phyloP scores from a whole-genome alignment of 345 rosid species.

The Lumnitzera racemosa region DNA sequence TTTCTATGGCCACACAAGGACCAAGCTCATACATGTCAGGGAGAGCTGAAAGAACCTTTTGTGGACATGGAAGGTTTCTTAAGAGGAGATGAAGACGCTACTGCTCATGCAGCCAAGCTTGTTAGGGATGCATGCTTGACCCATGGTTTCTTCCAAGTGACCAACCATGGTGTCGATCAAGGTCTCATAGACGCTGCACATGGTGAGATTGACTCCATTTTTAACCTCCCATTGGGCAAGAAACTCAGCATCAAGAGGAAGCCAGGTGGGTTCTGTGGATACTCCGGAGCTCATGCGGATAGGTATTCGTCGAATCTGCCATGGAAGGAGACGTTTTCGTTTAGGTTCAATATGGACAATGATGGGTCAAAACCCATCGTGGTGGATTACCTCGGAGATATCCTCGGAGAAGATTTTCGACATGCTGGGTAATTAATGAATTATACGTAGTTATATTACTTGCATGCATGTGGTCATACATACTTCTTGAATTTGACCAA shows the following conservation, averaged over 20 bases:
- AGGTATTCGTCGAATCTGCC: slow-evolving; percentile 46
- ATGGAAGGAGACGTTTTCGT: slow-evolving; percentile 61
- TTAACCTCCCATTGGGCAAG: slow-evolving; percentile 30
- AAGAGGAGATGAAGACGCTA: slow-evolving; percentile 25
- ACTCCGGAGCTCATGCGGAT: slow-evolving; percentile 47
- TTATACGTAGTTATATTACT: not conserved
- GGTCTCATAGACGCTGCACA: slow-evolving; percentile 29
- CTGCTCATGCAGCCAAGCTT: slow-evolving; percentile 26
- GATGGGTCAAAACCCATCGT: slow-evolving; percentile 9
- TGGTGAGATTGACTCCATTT: slow-evolving; percentile 24
- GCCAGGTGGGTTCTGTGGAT: slow-evolving; percentile 32
- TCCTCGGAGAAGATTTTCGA: slow-evolving; percentile 39
- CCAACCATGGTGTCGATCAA: slow-evolving; percentile 41
- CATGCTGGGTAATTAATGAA: slow-evolving; percentile 36
- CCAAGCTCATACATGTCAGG: slow-evolving; percentile 7
- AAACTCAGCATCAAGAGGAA: slow-evolving; percentile 30
- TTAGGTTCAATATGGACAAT: slow-evolving; percentile 16
- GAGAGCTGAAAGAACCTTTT: slow-evolving; percentile 40
- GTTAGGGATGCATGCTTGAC: slow-evolving; percentile 34
- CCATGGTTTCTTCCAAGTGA: slow-evolving; percentile 61
- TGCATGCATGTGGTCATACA: no score
- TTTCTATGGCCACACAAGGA: slow-evolving; percentile 47
- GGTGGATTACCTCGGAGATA: slow-evolving; percentile 33
- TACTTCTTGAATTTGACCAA: no score
- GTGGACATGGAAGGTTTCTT: slow-evolving; percentile 40